Evolutionary conservation across 495 filamentous ascomycete species (phyloP).

Genomic region (Podospora conica): DNA sequence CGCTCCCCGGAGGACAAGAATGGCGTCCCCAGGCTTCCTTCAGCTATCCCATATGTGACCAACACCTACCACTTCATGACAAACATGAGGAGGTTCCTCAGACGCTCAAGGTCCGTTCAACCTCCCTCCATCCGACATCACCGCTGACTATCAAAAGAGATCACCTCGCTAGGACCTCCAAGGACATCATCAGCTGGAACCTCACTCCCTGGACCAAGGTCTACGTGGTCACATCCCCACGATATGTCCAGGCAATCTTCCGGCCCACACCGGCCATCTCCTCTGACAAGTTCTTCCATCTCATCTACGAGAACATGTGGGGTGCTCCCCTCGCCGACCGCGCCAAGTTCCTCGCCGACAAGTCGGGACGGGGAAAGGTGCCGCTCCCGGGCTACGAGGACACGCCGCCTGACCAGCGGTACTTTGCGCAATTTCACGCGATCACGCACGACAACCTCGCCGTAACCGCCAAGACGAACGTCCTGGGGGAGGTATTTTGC

Average conservation of each 20-base stretch:
- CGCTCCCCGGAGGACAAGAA: background rate
- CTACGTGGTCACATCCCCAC: background rate
- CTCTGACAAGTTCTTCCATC: background rate
- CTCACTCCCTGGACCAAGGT: background rate
- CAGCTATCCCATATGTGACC: background rate
- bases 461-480: background rate
- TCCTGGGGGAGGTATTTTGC: constrained; percentile 3
- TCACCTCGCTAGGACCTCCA: background rate
- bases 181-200: background rate
- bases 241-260: background rate
- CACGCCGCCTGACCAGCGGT: background rate
- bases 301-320: background rate
- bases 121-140: background rate
- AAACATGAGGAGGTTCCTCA: background rate
- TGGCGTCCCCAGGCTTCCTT: background rate
- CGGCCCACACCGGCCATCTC: background rate
- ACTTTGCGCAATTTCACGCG: constrained; percentile 3
- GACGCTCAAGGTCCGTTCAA: background rate
- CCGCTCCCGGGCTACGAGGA: constrained; percentile 3
- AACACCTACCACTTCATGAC: constrained; percentile 3
- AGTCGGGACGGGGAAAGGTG: background rate
- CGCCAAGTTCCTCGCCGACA: constrained; percentile 11
- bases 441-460: constrained; percentile 3
- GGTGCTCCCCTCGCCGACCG: constrained; percentile 1
- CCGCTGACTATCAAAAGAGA: background rate